Conservation (phyloP, 371 early-diverging fungal species). For the Mucor piriformis region DNA sequence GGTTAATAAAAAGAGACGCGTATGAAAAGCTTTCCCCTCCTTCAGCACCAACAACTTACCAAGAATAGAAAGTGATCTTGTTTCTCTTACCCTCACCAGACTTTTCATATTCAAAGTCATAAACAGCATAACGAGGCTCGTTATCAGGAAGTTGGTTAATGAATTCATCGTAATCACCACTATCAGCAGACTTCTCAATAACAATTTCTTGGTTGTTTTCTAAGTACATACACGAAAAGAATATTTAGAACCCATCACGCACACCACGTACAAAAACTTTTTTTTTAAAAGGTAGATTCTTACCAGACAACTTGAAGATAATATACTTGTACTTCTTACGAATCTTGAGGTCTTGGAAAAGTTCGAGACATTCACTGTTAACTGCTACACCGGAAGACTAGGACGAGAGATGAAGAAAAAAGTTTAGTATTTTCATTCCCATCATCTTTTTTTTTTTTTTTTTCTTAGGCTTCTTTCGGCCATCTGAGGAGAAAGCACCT, state of each 20-base stretch:
- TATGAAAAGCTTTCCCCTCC: too few species aligned
- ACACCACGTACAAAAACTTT: background rate
- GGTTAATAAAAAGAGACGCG: constrained; percentile 1
- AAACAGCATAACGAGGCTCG: constrained; percentile 85
- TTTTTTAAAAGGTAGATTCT: background rate
- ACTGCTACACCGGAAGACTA: constrained; percentile 78
- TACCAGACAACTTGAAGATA: constrained; percentile 77
- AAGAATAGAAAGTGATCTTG: constrained; percentile 64
- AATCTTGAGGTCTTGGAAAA: constrained; percentile 75
- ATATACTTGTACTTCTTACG: constrained; percentile 75
- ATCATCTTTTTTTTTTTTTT: background rate
- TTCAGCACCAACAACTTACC: constrained; percentile 31
- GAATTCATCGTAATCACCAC: constrained; percentile 69
- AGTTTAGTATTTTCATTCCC: background rate
- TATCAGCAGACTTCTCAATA: constrained; percentile 64
- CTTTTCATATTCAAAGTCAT: constrained; percentile 79
- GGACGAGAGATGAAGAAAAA: too few species aligned
- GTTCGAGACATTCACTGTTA: constrained; percentile 60
- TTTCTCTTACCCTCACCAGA: constrained; percentile 69
- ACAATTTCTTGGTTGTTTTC: constrained; percentile 64
- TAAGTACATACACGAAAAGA: too few species aligned
- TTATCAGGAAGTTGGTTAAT: constrained; percentile 61
- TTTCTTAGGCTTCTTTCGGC: background rate
- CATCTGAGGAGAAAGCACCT: background rate
- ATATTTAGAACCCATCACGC: too few species aligned